These are phyloP conservation scores for Mucor piriformis DNA, from an alignment of 371 early-diverging fungal genomes.

Conservation along the genomic window DNA sequence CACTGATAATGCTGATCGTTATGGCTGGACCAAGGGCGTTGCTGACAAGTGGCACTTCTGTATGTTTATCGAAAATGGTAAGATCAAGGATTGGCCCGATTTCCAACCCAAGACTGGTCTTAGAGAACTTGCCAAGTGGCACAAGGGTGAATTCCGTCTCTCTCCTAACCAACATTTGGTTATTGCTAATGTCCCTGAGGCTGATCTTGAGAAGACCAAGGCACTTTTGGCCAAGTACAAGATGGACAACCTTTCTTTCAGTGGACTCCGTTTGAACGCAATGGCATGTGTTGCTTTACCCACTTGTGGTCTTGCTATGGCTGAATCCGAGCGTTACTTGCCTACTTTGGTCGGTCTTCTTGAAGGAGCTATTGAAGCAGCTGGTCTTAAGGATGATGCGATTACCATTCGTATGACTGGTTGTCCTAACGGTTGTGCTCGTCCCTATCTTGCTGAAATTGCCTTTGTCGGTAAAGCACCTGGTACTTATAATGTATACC, in stretches of 20 bases:
- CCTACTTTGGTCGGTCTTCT: slow-evolving; percentile 80
- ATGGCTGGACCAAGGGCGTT: slow-evolving; percentile 83
- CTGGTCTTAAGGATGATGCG: slow-evolving; percentile 83
- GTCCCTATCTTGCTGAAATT: slow-evolving; percentile 92
- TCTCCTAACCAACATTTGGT: slow-evolving; percentile 92
- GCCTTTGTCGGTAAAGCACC: slow-evolving; percentile 96
- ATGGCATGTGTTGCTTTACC: slow-evolving; percentile 96
- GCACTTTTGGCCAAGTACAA: slow-evolving; percentile 75
- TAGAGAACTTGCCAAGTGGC: slow-evolving; percentile 77
- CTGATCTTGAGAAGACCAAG: slow-evolving; percentile 72
- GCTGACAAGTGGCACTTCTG: slow-evolving; percentile 84
- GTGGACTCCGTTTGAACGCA: slow-evolving; percentile 82
- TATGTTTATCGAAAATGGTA: slow-evolving; percentile 91
- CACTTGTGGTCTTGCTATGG: slow-evolving; percentile 94
- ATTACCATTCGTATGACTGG: slow-evolving; percentile 96
- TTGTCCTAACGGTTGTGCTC: slow-evolving; percentile 95
- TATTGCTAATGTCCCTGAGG: slow-evolving; percentile 76
- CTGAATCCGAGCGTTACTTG: slow-evolving; percentile 94
- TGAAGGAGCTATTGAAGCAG: slow-evolving; percentile 76
- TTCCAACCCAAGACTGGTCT: slow-evolving; percentile 79
- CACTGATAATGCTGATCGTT: slow-evolving; percentile 87
- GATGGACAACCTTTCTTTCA: slow-evolving; percentile 79
- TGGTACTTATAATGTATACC: slow-evolving; percentile 90
- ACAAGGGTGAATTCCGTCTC: slow-evolving; percentile 81
- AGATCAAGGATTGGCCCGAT: slow-evolving; percentile 85